Evolutionary conservation across 2,329 filamentous ascomycete genomes (phyloP).

Genomic region (Pseudogymnoascus sp.): DNA sequence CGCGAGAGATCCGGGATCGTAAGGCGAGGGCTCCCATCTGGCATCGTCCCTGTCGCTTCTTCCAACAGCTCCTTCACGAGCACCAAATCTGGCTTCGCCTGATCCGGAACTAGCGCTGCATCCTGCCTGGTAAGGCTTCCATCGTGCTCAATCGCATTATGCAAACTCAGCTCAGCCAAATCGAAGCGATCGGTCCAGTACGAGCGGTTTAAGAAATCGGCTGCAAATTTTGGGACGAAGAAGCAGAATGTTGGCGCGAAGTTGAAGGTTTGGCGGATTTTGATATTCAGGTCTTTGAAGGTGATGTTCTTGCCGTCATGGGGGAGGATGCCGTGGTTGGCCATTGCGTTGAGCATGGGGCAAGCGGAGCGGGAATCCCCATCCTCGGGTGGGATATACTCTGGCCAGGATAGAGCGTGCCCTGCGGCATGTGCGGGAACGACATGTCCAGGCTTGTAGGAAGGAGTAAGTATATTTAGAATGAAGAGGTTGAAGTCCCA

Average conservation of each 20-base stretch:
- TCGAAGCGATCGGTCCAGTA: constrained; percentile 20
- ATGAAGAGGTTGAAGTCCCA: constrained; percentile 37
- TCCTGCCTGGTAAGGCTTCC: constrained; percentile 29
- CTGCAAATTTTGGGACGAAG: constrained; percentile 20
- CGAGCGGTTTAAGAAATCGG: constrained; percentile 23
- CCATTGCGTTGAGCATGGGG: constrained; percentile 38
- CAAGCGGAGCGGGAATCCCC: constrained; percentile 33
- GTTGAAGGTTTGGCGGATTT: constrained; percentile 16
- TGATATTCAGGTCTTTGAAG: constrained; percentile 21
- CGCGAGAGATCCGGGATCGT: constrained; percentile 34
- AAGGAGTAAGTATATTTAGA: constrained; percentile 34
- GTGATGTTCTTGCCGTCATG: constrained; percentile 34
- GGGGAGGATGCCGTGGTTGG: constrained; percentile 38
- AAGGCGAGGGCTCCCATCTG: constrained; percentile 29
- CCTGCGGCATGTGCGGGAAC: constrained; percentile 32
- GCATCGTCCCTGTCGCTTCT: constrained; percentile 32
- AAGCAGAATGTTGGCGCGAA: constrained; percentile 23
- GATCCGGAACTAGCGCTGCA: constrained; percentile 32
- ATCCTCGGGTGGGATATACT: constrained; percentile 33
- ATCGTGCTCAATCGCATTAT: constrained; percentile 21
- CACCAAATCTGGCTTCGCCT: constrained; percentile 33
- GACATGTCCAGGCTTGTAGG: constrained; percentile 32
- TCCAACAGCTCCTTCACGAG: constrained; percentile 33
- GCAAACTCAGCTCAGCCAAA: constrained; percentile 17
- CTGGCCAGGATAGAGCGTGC: constrained; percentile 33